Evolutionary conservation across 495 filamentous ascomycete species (phyloP).

Genomic region (Talaromyces thailandensis): DNA sequence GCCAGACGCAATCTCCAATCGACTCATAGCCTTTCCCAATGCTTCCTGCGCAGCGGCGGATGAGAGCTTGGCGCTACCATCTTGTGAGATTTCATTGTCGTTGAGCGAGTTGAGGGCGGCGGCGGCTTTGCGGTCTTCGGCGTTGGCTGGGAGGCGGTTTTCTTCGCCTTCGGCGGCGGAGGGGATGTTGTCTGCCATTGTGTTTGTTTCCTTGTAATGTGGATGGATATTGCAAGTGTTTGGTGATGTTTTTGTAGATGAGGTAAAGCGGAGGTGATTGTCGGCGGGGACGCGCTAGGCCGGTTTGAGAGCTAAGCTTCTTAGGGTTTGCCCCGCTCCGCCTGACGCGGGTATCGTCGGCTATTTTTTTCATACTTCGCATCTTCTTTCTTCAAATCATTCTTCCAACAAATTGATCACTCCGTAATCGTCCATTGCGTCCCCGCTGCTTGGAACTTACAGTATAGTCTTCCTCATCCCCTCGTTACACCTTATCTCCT

Average conservation of each 20-base stretch:
- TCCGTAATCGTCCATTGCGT: too few relatives aligned
- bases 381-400: not conserved
- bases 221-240: not conserved
- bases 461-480: too few relatives aligned
- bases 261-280: not conserved
- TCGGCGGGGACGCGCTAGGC: not conserved
- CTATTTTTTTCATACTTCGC: not conserved
- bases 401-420: not conserved
- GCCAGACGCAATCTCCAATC: constrained; percentile 43
- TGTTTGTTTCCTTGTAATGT: not conserved
- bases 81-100: constrained; percentile 40
- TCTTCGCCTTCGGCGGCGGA: constrained; percentile 58
- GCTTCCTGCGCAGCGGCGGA: constrained; percentile 65
- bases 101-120: constrained; percentile 76
- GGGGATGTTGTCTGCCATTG: constrained; percentile 57
- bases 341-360: not conserved
- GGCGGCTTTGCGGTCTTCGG: constrained; percentile 86
- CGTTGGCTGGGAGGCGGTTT: constrained; percentile 52
- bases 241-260: not conserved
- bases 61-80: constrained; percentile 36
- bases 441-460: too few relatives aligned
- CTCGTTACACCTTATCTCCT: not conserved
- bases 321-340: not conserved
- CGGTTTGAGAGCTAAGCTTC: not conserved
- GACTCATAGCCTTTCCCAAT: constrained; percentile 73